A percentile compares a stretch with the other conserved stretches of the same genome.
Conservation (phyloP, 2,329 filamentous ascomycete genomes). For the Thelonectria discophora region DNA sequence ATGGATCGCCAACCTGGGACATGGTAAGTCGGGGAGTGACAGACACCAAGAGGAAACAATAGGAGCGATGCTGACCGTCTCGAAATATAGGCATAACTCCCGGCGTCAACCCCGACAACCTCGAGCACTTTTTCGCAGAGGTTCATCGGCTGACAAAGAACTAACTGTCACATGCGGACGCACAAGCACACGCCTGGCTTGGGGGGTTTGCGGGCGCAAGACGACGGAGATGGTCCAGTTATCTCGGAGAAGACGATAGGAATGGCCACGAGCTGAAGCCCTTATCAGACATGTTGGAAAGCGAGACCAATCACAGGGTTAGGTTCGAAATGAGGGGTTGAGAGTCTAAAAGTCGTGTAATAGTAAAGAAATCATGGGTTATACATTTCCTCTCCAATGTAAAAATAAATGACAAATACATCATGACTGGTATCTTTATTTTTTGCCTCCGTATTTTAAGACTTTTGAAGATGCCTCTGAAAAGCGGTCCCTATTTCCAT, state of each 20-base stretch:
- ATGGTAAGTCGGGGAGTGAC: constrained; percentile 70
- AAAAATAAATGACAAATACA: background rate
- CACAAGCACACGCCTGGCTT: background rate
- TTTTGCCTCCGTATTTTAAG: constrained; percentile 26
- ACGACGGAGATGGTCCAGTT: constrained; percentile 1
- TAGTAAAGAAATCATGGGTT: constrained; percentile 34
- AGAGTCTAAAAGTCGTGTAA: constrained; percentile 29
- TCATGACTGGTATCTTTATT: constrained; percentile 36
- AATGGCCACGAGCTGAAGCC: background rate
- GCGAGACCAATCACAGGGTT: constrained; percentile 12
- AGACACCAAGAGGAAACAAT: background rate
- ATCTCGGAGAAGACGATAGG: constrained; percentile 12
- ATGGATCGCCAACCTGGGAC: constrained; percentile 97
- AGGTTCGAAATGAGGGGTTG: constrained; percentile 15
- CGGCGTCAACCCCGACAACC: constrained; percentile 89
- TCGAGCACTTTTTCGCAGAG: constrained; percentile 94
- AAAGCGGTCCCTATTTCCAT: constrained; percentile 20
- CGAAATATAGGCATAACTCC: constrained; percentile 80
- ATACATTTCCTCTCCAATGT: constrained; percentile 24
- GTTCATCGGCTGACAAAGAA: constrained; percentile 75
- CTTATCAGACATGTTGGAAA: constrained; percentile 19
- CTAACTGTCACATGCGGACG: constrained; percentile 23
- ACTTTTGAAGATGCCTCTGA: background rate
- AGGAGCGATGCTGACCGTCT: constrained; percentile 22
- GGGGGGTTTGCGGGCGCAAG: background rate